These are phyloP conservation scores for Prorocentrum cordatum DNA, from an alignment of 169 alveolate species.

Conservation along the genomic window DNA sequence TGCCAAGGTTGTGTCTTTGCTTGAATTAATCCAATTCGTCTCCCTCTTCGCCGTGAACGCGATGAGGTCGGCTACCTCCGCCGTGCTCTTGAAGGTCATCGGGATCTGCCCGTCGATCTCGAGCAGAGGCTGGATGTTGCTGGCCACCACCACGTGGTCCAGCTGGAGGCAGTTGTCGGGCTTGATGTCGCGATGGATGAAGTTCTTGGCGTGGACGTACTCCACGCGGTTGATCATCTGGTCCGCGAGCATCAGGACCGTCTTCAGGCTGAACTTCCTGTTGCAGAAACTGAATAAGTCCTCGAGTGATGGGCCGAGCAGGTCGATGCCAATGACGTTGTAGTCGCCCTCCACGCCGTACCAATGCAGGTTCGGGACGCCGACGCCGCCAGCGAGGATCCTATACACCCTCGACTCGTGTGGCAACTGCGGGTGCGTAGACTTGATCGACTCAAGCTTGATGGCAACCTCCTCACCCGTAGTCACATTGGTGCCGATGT, in stretches of 20 bases:
- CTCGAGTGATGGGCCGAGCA: constrained; percentile 95
- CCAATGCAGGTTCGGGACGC: constrained; percentile 71
- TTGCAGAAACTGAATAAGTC: constrained; percentile 90
- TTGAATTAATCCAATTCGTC: no score
- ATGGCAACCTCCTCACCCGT: constrained; percentile 86
- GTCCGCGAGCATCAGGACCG: constrained; percentile 73
- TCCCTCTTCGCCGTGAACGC: no score
- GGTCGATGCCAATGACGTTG: constrained; percentile 92
- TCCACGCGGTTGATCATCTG: constrained; percentile 82
- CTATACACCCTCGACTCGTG: constrained; percentile 92
- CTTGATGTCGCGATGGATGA: constrained; percentile 95
- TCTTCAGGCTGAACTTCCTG: constrained; percentile 87
- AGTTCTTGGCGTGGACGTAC: constrained; percentile 90
- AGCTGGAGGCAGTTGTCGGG: constrained; percentile 95
- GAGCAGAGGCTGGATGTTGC: no score
- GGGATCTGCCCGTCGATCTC: no score
- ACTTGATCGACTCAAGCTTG: constrained; percentile 88
- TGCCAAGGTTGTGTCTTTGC: no score
- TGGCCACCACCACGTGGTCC: no score
- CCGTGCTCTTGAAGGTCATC: no score
- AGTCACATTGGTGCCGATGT: constrained; percentile 89
- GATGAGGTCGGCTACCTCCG: no score
- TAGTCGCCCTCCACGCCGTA: constrained; percentile 96
- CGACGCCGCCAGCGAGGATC: constrained; percentile 88
- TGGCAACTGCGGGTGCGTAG: constrained; percentile 88